Percentiles rank a stretch among this genome's conserved stretches.
Conservation (phyloP, 2,329 filamentous ascomycete genomes). For the Aspergillus japonicus region DNA sequence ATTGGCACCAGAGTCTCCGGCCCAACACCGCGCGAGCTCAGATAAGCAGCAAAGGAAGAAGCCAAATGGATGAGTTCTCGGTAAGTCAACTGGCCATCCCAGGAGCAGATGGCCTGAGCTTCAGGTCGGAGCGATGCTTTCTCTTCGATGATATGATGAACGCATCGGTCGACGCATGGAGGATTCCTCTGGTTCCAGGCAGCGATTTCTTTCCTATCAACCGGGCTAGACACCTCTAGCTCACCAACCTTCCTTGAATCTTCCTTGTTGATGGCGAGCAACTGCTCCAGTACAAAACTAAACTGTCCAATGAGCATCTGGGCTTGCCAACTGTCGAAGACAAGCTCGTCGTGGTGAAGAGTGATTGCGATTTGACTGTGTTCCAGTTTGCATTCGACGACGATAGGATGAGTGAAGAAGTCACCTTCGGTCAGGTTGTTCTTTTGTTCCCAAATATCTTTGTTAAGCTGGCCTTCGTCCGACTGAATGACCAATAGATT, state of each 20-base stretch:
- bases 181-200: constrained; percentile 33
- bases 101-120: constrained; percentile 35
- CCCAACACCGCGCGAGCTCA: constrained; percentile 32
- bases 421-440: constrained; percentile 58
- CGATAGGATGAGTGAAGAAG: constrained; percentile 60
- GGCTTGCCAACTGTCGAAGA: constrained; percentile 54
- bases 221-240: constrained; percentile 33
- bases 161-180: constrained; percentile 27
- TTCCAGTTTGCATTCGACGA: constrained; percentile 61
- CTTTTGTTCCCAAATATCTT: constrained; percentile 31
- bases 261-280: constrained; percentile 26
- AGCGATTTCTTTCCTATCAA: constrained; percentile 34
- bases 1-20: constrained; percentile 34
- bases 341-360: constrained; percentile 65
- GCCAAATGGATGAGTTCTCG: constrained; percentile 30
- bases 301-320: constrained; percentile 57
- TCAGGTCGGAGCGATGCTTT: constrained; percentile 26
- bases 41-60: constrained; percentile 31
- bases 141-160: constrained; percentile 35
- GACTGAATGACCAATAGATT: constrained; percentile 48
- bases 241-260: constrained; percentile 26
- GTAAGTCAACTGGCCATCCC: constrained; percentile 38
- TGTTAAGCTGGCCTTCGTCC: constrained; percentile 24
- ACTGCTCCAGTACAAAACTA: constrained; percentile 33
- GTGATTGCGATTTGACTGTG: constrained; percentile 58